Evolutionary conservation across 2,329 filamentous ascomycete genomes (phyloP).

Genomic region (Aphanocladium album): DNA sequence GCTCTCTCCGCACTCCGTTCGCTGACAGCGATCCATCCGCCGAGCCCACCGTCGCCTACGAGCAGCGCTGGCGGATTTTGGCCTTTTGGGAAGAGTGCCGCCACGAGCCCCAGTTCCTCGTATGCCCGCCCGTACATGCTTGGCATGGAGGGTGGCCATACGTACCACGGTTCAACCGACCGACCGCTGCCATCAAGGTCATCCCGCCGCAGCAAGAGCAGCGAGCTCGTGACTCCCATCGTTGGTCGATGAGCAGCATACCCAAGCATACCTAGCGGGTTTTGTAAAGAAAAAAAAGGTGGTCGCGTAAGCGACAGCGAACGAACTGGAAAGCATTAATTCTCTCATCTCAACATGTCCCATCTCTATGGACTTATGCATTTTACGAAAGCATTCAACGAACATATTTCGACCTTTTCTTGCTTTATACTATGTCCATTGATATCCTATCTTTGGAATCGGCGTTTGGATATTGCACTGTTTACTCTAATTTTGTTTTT

Average conservation of each 20-base stretch:
- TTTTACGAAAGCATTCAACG: constrained; percentile 10
- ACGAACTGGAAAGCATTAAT: not conserved
- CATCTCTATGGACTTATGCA: constrained; percentile 1
- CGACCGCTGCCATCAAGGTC: constrained; percentile 55
- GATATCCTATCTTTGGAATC: not conserved
- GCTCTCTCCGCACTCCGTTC: constrained; percentile 53
- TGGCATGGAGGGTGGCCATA: constrained; percentile 47
- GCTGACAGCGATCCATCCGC: constrained; percentile 40
- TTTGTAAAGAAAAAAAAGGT: not conserved
- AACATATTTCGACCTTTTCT: constrained; percentile 3
- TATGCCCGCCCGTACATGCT: constrained; percentile 41
- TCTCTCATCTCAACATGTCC: constrained; percentile 2
- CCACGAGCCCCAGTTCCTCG: constrained; percentile 48
- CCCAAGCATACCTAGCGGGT: not conserved
- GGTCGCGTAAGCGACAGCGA: not conserved
- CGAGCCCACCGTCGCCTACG: constrained; percentile 52
- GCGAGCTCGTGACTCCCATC: constrained; percentile 59
- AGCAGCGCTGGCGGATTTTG: constrained; percentile 46
- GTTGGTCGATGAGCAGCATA: constrained; percentile 39
- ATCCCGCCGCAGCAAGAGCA: constrained; percentile 56
- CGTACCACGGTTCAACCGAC: constrained; percentile 37
- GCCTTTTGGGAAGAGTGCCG: constrained; percentile 43
- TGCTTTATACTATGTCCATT: not conserved
- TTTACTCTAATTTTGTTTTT: not conserved
- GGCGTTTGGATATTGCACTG: not conserved